Conservation (phyloP, 2,329 filamentous ascomycete genomes). For the Stachybotrys elegans region DNA sequence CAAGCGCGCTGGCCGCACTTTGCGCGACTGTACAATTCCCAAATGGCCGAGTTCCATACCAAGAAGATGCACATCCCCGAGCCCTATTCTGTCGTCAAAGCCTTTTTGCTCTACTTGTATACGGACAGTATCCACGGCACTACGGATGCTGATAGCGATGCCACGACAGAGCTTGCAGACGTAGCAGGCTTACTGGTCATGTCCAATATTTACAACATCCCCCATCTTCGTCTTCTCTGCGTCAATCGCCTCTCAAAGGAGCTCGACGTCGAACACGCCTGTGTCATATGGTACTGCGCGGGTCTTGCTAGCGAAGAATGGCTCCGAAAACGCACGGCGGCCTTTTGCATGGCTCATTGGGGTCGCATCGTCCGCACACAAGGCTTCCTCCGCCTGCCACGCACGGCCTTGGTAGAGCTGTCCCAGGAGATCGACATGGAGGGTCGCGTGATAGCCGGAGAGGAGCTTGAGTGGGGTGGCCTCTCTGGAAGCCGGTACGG, state of each 20-base stretch:
- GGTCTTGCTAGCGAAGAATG: slow-evolving; percentile 87
- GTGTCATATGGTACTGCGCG: slow-evolving; percentile 93
- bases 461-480: slow-evolving; percentile 63
- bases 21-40: slow-evolving; percentile 80
- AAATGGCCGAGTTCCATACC: slow-evolving; percentile 97
- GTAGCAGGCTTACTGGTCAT: slow-evolving; percentile 94
- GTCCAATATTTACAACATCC: slow-evolving; percentile 97
- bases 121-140: slow-evolving; percentile 77
- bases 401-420: slow-evolving; percentile 77
- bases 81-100: slow-evolving; percentile 87
- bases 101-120: slow-evolving; percentile 94
- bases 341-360: slow-evolving; percentile 91
- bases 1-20: slow-evolving; percentile 97
- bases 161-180: slow-evolving; percentile 74
- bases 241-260: slow-evolving; percentile 87
- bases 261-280: slow-evolving; percentile 89
- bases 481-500: slow-evolving; percentile 38
- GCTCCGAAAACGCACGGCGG: slow-evolving; percentile 82
- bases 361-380: slow-evolving; percentile 86
- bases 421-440: slow-evolving; percentile 92
- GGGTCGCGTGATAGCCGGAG: slow-evolving; percentile 82
- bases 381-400: slow-evolving; percentile 77
- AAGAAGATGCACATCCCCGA: slow-evolving; percentile 98
- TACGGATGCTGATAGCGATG: slow-evolving; percentile 52
- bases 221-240: slow-evolving; percentile 82